Percentiles rank a stretch among this genome's conserved stretches.
Evolutionary conservation across 2,329 filamentous ascomycete species (phyloP).

Genomic region (Nakataea oryzae): DNA sequence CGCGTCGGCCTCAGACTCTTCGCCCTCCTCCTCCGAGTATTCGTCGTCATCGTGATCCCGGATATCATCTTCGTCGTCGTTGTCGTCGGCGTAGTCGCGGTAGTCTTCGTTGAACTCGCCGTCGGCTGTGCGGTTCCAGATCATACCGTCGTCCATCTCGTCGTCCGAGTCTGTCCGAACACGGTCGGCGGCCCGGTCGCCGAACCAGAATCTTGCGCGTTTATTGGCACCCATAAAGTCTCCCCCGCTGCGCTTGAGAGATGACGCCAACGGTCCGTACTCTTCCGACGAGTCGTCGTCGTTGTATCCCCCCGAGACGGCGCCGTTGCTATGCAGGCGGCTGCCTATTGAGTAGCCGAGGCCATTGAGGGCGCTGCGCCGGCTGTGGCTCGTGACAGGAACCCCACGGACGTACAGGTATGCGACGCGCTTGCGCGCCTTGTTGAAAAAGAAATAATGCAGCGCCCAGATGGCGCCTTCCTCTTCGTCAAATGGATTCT

Average conservation of each 20-base stretch:
- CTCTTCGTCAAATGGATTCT: slow-evolving; percentile 83
- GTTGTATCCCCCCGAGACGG: slow-evolving; percentile 12
- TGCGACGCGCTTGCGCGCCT: slow-evolving; percentile 78
- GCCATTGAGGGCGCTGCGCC: slow-evolving; percentile 15
- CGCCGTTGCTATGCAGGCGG: slow-evolving; percentile 8
- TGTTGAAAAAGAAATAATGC: slow-evolving; percentile 98
- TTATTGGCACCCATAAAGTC: slow-evolving; percentile 52
- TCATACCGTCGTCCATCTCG: slow-evolving; percentile 36
- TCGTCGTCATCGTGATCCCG: slow-evolving; percentile 27
- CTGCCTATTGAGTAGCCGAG: slow-evolving; percentile 3
- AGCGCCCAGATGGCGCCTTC: slow-evolving; percentile 91
- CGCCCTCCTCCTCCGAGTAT: slow-evolving; percentile 24
- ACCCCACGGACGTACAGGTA: slow-evolving; percentile 91
- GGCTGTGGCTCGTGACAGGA: slow-evolving; percentile 59
- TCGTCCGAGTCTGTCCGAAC: slow-evolving; percentile 35
- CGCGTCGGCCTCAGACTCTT: slow-evolving; percentile 13
- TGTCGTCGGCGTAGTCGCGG: slow-evolving; percentile 32
- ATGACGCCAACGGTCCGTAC: slow-evolving; percentile 1
- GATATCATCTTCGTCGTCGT: slow-evolving; percentile 27
- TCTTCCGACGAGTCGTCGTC: not conserved
- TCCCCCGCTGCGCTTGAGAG: slow-evolving; percentile 15
- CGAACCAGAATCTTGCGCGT: slow-evolving; percentile 81
- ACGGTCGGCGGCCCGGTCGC: slow-evolving; percentile 47
- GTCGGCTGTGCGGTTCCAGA: slow-evolving; percentile 49
- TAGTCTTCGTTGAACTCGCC: slow-evolving; percentile 41